Evolutionary conservation across 306 rosid species (phyloP), one percentile per base, ranked within the genome.

Genomic region (Astragalus glycyphyllos): DNA sequence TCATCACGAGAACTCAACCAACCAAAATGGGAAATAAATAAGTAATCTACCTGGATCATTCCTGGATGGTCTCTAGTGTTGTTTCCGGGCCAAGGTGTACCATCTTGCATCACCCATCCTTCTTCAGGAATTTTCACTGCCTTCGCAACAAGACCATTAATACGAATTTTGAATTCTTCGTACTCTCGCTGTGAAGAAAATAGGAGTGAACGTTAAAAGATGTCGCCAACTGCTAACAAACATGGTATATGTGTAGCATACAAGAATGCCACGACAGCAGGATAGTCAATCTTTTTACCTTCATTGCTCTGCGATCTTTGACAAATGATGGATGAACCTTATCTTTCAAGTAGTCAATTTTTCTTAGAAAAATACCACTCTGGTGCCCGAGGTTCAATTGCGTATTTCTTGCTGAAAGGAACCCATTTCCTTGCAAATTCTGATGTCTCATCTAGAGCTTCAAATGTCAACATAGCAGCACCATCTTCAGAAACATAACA

Each of bases 71-170:
- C 98, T 84, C 97, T 88, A 15, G 87, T 86, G 80, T 94, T 94
- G 81, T 94, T 94, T 80, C 98, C 98, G 13, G 98, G 98, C 98
- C 98, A 94, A 12, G 98, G 98, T 1, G 98, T 94, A 68, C 98
- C 97, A 74, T 94, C 98, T 86, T 94, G 97, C 97, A 94, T 94
- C 77, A 82, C 86, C 98, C 98, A 94, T 58, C 98, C 98, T 79
- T 94, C 98, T 80, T 94, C 97, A 0, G 98, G 97, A 74, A 90
- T 37, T 75, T 90, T 90, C 13, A 63, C 72, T 11, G 98, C 98
- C 87, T 94, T 94, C 5, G 94, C 85, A 73, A 94, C 98, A 62
- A 94, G 88, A 34, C 86, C 92, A 58, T 94, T 94, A 41, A 94
- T 5, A 56, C 97, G 98, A 68, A 94, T 76, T 79, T 94, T 94